These are phyloP conservation scores for Platismatia glauca DNA, from an alignment of 495 filamentous ascomycete species.

Conservation along the genomic window DNA sequence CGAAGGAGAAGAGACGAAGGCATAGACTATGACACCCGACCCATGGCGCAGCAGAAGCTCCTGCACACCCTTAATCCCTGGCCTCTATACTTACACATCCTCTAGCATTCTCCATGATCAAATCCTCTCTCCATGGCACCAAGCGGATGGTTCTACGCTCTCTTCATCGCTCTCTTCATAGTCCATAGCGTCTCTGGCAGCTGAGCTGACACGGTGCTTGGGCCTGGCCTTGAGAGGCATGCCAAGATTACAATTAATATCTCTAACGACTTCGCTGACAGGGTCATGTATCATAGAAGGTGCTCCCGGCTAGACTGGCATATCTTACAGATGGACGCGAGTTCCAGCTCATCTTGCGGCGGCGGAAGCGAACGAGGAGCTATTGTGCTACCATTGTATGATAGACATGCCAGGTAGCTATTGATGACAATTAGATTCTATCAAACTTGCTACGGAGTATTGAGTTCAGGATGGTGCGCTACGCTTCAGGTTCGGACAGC, in stretches of 20 bases:
- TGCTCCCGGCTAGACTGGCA: constrained; percentile 6
- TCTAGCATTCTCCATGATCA: neutral
- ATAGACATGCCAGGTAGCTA: constrained; percentile 12
- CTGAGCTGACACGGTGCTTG: constrained; percentile 9
- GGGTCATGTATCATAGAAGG: constrained; percentile 15
- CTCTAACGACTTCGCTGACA: constrained; percentile 9
- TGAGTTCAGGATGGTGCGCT: neutral
- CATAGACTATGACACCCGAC: constrained; percentile 33
- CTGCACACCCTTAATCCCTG: neutral
- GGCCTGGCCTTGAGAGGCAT: constrained; percentile 1
- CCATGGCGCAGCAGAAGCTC: neutral
- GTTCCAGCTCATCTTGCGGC: constrained; percentile 8
- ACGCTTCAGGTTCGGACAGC: neutral
- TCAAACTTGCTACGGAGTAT: neutral
- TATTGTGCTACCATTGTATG: constrained; percentile 9
- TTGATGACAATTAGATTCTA: constrained; percentile 8
- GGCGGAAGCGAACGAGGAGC: neutral
- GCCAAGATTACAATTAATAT: constrained; percentile 8
- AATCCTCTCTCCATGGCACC: neutral
- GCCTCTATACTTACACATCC: neutral
- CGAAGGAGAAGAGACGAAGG: constrained; percentile 46
- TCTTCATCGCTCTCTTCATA: neutral
- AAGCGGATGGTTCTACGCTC: neutral
- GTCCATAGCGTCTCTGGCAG: constrained; percentile 10
- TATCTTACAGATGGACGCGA: constrained; percentile 9